Conservation (phyloP, 306 rosid species). For the Notholithocarpus densiflorus region DNA sequence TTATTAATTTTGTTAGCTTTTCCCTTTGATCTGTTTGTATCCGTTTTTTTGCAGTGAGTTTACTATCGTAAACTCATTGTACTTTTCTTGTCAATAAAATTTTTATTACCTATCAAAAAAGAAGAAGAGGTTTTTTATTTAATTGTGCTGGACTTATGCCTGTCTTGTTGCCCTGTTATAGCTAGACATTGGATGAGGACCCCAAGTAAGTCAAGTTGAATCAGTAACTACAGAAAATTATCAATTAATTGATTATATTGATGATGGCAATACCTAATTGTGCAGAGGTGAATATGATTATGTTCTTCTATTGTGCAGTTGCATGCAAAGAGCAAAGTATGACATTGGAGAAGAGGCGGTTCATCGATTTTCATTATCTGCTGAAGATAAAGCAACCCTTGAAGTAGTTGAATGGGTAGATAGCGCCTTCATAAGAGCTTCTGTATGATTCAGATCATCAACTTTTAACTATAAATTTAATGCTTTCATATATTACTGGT, state of each 20-base stretch:
- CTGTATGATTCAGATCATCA: slow-evolving; percentile 55
- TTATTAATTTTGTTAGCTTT: no score
- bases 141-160: neutral
- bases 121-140: neutral
- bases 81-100: no score
- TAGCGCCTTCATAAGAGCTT: slow-evolving; percentile 69
- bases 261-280: neutral
- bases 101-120: no score
- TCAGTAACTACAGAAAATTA: neutral
- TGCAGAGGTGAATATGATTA: neutral
- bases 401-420: slow-evolving; percentile 99
- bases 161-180: neutral
- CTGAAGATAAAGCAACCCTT: slow-evolving; percentile 96
- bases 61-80: no score
- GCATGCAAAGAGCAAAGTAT: slow-evolving; percentile 97
- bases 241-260: neutral
- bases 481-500: slow-evolving; percentile 22
- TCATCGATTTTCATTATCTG: slow-evolving; percentile 90
- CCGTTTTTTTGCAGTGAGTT: no score
- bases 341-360: slow-evolving; percentile 98
- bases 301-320: slow-evolving; percentile 48
- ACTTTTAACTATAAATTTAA: slow-evolving; percentile 21
- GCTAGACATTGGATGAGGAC: neutral
- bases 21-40: no score
- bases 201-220: neutral